phyloP scores from a whole-genome alignment of 2,329 filamentous ascomycete species.

The Cladophialophora immunda region DNA sequence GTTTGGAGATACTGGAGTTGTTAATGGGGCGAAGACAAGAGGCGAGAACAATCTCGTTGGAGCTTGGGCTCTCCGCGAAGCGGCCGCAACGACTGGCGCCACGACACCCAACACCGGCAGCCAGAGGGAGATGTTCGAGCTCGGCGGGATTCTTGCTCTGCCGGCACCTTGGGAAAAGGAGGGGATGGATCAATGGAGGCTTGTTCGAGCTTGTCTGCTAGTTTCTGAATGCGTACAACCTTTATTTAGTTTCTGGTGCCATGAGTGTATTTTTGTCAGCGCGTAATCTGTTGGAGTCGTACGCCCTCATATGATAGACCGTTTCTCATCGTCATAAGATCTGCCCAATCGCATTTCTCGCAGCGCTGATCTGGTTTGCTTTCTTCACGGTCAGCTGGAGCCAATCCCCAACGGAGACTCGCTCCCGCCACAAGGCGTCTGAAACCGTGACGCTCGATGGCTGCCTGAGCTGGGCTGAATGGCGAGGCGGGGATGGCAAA shows the following conservation, averaged over 20 bases:
- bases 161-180: not conserved
- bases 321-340: not conserved
- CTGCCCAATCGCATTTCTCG: conserved; percentile 1
- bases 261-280: conserved; percentile 4
- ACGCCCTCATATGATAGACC: not conserved
- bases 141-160: not conserved
- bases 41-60: not conserved
- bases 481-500: not conserved
- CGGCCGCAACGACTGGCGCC: not conserved
- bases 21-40: conserved; percentile 16
- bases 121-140: not conserved
- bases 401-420: not conserved
- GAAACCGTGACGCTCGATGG: not conserved
- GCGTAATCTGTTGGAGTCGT: not conserved
- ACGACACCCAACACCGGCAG: not conserved
- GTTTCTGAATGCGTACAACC: not conserved
- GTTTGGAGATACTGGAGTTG: conserved; percentile 22
- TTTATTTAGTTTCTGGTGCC: not conserved
- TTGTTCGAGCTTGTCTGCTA: conserved; percentile 4
- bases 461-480: conserved; percentile 1
- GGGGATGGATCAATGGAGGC: conserved; percentile 10
- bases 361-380: not conserved
- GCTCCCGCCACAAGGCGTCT: not conserved
- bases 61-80: not conserved
- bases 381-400: not conserved